Percentiles rank a stretch among this genome's conserved stretches.
phyloP scores from a whole-genome alignment of 176 grass and related monocot species.

The Poa pratensis region DNA sequence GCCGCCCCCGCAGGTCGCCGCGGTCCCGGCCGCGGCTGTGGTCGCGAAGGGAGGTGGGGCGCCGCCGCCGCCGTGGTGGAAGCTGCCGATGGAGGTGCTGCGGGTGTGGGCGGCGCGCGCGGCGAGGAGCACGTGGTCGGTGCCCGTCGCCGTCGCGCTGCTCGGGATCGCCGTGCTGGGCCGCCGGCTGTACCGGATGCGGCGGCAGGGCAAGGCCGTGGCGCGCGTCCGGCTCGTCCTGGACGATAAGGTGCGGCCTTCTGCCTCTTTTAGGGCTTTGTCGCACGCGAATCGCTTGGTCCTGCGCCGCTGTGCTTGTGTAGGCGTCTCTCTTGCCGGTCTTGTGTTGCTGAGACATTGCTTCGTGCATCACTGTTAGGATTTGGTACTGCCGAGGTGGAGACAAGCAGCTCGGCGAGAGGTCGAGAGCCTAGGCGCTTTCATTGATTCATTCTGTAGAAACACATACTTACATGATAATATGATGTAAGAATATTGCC shows the following conservation, averaged over 20 bases:
- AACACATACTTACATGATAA: too few species aligned
- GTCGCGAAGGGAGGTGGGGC: conserved; percentile 41
- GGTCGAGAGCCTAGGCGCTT: not conserved
- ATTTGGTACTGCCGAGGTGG: too few species aligned
- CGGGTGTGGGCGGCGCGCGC: conserved; percentile 60
- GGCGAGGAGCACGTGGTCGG: conserved; percentile 70
- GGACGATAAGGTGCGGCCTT: conserved; percentile 74
- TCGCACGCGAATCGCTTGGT: not conserved
- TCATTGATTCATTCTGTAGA: not conserved
- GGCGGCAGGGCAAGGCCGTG: conserved; percentile 61
- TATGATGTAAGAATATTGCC: not conserved
- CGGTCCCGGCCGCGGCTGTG: not conserved
- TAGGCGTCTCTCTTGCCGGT: conserved; percentile 32
- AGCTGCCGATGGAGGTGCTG: conserved; percentile 67
- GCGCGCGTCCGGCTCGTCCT: conserved; percentile 65
- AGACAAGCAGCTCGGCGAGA: too few species aligned
- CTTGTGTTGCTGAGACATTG: conserved; percentile 6
- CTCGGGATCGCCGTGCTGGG: conserved; percentile 76
- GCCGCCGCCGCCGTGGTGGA: conserved; percentile 68
- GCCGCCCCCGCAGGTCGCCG: not conserved
- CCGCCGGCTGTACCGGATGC: conserved; percentile 65
- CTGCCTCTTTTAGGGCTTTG: conserved; percentile 5
- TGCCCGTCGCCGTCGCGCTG: conserved; percentile 72
- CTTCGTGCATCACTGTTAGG: not conserved
- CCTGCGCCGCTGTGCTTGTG: conserved; percentile 25